Percentiles rank a stretch among this genome's conserved stretches.
phyloP scores from a whole-genome alignment of 176 grass and related monocot genomes.

The sorghum (Sorghum bicolor) region DNA sequence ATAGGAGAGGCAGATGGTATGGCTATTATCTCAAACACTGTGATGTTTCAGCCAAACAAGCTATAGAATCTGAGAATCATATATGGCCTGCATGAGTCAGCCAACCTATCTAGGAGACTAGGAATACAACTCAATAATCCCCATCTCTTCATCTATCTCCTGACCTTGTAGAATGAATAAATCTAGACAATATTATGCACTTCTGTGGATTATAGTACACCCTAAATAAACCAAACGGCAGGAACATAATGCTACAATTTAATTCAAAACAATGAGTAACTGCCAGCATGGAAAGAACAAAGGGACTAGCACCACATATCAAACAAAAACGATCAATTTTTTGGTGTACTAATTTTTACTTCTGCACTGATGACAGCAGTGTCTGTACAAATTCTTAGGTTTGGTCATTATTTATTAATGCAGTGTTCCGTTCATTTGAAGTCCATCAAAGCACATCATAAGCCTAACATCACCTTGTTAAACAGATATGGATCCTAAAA shows the following conservation, averaged over 20 bases:
- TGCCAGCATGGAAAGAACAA: background rate
- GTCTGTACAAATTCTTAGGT: background rate
- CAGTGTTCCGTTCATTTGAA: background rate
- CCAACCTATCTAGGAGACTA: background rate
- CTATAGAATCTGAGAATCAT: background rate
- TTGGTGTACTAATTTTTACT: background rate
- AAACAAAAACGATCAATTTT: background rate
- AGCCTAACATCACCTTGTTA: background rate
- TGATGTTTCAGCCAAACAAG: background rate
- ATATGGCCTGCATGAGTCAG: background rate
- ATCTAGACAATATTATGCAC: background rate
- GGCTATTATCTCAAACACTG: background rate
- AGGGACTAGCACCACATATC: background rate
- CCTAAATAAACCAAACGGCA: background rate
- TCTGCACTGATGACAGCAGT: background rate
- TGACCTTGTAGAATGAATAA: background rate
- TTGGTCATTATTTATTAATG: background rate
- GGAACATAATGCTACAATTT: background rate
- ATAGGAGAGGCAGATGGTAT: background rate
- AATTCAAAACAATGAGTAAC: background rate
- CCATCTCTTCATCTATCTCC: background rate
- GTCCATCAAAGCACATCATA: background rate
- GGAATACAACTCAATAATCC: background rate
- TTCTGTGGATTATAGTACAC: background rate
- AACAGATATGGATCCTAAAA: background rate